These are phyloP conservation scores for Lasiosphaeria miniovina DNA, from an alignment of 495 filamentous ascomycete species.

Conservation along the genomic window DNA sequence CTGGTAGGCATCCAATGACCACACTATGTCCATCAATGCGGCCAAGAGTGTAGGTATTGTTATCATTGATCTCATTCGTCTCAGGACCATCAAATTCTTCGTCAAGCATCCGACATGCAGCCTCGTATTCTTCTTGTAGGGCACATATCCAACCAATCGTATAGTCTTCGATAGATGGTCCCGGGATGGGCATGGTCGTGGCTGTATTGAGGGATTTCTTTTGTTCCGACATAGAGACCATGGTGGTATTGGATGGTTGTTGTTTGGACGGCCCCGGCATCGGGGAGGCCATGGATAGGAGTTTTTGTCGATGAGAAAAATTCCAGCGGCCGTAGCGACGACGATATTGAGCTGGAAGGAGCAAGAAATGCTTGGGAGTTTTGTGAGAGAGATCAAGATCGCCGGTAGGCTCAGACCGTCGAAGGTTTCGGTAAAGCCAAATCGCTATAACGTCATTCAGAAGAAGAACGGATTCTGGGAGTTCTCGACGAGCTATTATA, in stretches of 20 bases:
- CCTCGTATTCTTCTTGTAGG: too few species aligned
- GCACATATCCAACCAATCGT: too few species aligned
- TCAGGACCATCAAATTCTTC: too few species aligned
- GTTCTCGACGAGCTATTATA: not conserved
- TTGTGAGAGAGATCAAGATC: not conserved
- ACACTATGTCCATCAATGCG: constrained; percentile 43
- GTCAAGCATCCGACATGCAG: too few species aligned
- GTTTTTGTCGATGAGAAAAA: not conserved
- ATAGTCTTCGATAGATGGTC: too few species aligned
- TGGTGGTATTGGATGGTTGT: not conserved
- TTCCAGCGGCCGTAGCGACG: not conserved
- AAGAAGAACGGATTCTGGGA: not conserved
- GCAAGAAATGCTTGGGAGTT: not conserved
- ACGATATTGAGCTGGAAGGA: not conserved
- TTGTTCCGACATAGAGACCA: not conserved
- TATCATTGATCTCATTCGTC: constrained; percentile 51
- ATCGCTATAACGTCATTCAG: constrained; percentile 24
- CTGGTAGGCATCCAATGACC: constrained; percentile 29
- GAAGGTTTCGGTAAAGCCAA: constrained; percentile 2
- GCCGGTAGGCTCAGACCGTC: not conserved
- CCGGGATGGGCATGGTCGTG: too few species aligned
- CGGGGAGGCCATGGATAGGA: not conserved
- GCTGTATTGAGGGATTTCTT: too few species aligned
- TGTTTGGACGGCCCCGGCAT: not conserved
- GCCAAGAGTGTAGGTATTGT: constrained; percentile 40